Conservation (phyloP, 2,329 filamentous ascomycete genomes). For the Decorospora gaudefroyi region DNA sequence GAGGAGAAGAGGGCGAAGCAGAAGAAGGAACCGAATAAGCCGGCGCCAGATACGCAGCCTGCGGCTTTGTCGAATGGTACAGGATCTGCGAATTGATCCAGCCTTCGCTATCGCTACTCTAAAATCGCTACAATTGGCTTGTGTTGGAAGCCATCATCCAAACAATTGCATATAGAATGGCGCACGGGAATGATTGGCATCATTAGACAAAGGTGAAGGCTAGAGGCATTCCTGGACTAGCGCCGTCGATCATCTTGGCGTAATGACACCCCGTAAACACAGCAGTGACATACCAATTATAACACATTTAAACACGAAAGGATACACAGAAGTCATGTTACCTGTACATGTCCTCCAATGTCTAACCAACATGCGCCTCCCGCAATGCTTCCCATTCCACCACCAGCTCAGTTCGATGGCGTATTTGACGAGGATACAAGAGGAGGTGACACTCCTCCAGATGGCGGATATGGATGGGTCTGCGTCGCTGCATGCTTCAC, state of each 20-base stretch:
- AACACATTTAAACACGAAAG: too few relatives aligned
- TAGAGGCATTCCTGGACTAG: neutral
- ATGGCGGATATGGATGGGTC: constrained; percentile 27
- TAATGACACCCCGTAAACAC: constrained; percentile 1
- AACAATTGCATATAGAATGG: neutral
- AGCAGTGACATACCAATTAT: neutral
- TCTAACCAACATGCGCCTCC: neutral
- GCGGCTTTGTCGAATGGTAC: neutral
- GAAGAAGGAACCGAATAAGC: constrained; percentile 9
- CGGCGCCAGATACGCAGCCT: neutral
- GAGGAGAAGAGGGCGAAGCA: constrained; percentile 47
- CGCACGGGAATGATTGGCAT: neutral
- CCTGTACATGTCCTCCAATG: neutral
- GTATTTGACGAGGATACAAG: neutral
- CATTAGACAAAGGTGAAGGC: neutral
- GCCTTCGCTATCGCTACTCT: too few relatives aligned
- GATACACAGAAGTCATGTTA: neutral
- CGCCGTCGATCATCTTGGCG: neutral
- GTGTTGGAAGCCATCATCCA: neutral
- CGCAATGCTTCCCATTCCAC: neutral
- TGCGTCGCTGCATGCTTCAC: constrained; percentile 21
- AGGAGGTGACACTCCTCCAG: constrained; percentile 9
- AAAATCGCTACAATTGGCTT: too few relatives aligned
- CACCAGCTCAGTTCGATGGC: constrained; percentile 1
- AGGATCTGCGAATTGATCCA: neutral